phyloP scores from a whole-genome alignment of 106 monocot species.

The Platanthera guangdongensis region DNA sequence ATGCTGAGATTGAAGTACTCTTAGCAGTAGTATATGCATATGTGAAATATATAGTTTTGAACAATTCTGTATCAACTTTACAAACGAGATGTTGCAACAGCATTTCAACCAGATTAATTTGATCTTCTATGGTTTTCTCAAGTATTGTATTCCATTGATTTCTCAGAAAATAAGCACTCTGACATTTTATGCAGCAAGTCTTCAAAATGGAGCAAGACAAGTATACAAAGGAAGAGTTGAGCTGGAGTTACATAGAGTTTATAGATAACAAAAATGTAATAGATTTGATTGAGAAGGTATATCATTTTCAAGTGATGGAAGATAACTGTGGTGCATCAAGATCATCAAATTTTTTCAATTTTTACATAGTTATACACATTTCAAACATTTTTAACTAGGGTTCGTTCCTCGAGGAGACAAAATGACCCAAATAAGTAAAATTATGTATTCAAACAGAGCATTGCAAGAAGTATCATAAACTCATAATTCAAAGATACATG shows the following conservation, averaged over 20 bases:
- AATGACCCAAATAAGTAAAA: neutral
- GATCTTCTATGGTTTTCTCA: conserved; percentile 2
- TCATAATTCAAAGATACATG: neutral
- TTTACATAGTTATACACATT: neutral
- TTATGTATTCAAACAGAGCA: neutral
- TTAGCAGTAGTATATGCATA: neutral
- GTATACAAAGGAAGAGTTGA: conserved; percentile 53
- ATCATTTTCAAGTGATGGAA: neutral
- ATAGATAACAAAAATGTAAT: conserved; percentile 60
- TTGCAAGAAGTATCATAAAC: neutral
- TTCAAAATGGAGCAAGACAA: conserved; percentile 71
- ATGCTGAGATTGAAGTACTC: neutral
- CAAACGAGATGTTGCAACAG: conserved; percentile 95
- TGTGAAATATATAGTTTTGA: conserved; percentile 71
- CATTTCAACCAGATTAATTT: conserved; percentile 88
- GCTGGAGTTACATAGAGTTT: conserved; percentile 68
- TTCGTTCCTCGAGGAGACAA: neutral
- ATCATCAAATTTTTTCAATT: neutral
- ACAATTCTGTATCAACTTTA: conserved; percentile 93
- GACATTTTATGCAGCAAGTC: conserved; percentile 36
- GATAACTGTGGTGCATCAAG: neutral
- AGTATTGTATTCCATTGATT: neutral
- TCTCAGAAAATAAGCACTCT: neutral
- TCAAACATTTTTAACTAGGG: too few species aligned
- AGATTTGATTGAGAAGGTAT: conserved; percentile 60